These are phyloP conservation scores for Tulasnella sp. DNA, from an alignment of 768 basidiomycete genomes.

Conservation along the genomic window DNA sequence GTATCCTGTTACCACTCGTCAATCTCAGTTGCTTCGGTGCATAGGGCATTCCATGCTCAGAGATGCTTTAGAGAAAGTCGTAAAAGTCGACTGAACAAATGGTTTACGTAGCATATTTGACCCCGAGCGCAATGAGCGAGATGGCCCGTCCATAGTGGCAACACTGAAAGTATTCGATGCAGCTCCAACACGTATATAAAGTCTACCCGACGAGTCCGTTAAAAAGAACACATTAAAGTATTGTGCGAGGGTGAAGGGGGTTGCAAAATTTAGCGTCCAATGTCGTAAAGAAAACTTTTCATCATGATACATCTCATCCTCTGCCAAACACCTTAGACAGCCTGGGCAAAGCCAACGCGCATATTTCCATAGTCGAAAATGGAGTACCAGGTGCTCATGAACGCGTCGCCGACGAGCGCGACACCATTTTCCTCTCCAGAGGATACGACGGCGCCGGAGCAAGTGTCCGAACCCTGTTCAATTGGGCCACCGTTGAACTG, in stretches of 20 bases:
- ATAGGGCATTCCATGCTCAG: too few relatives aligned
- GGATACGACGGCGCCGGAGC: neutral
- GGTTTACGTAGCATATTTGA: too few relatives aligned
- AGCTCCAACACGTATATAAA: too few relatives aligned
- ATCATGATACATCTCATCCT: neutral
- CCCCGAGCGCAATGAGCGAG: too few relatives aligned
- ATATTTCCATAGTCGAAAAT: slow-evolving; percentile 3
- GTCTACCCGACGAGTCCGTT: too few relatives aligned
- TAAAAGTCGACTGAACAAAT: too few relatives aligned
- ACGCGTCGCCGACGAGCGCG: neutral
- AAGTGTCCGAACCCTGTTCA: neutral
- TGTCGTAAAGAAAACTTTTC: neutral
- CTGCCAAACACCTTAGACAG: neutral
- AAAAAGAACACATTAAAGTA: neutral
- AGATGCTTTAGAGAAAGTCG: too few relatives aligned
- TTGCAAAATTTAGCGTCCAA: neutral
- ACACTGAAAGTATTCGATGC: too few relatives aligned
- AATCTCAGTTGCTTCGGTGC: too few relatives aligned
- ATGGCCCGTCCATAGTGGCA: too few relatives aligned
- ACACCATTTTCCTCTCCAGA: neutral
- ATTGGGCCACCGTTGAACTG: neutral
- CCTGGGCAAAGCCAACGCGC: neutral
- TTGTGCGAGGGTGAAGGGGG: neutral
- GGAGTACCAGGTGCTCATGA: neutral
- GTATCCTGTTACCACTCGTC: too few relatives aligned